Base-by-base conservation (phyloP, 257 asterid species). In the Knoxia roxburghii region DNA sequence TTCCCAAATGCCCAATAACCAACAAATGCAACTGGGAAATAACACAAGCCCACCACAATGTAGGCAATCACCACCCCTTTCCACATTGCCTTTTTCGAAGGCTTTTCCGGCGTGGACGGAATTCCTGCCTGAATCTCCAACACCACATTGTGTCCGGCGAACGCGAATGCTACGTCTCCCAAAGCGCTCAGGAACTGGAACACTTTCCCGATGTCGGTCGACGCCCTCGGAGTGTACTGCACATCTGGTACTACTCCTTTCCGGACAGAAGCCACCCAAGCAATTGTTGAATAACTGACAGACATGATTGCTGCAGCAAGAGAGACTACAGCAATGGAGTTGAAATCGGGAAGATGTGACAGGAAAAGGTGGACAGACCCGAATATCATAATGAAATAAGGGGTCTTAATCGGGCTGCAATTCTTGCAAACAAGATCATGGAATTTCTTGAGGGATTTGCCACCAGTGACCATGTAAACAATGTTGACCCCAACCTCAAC, bases 261-360 rank as follows among this genome's bases (percentile, higher is more conserved):
- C 37, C 73, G 69, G 11, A 45, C 20, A 0, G 82, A 74, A 30
- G 87, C 87, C 6, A 24, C 83, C 89, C 92, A 86, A 1, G 82
- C 87, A 51, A 83, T 78, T 4, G 84, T 79, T 4, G 92, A 81
- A 30, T 83, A 86, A 35, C 87, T 69, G 48, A 83, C 21, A 29
- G 91, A 85, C 91, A 81, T 85, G 61, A 83, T 33, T 1, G 89
- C 91, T 27, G 91, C 89, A 11, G 82, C 84, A 15, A 85, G 59
- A 13, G 91, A 85, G 54, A 83, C 39, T 0, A 12, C 32, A 18
- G 75, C 54, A 54, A 83, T 69, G 48, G 89, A 73, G 65, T 81
- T 78, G 50, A 81, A 81, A 71, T n/a, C 77, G 0, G 91, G 89
- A 11, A 84, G 82, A 30, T 81, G 85, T 0, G 87, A 85, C 18